These are phyloP conservation scores for Ligustrum vulgare DNA, from an alignment of 257 asterid genomes.

Conservation along the genomic window DNA sequence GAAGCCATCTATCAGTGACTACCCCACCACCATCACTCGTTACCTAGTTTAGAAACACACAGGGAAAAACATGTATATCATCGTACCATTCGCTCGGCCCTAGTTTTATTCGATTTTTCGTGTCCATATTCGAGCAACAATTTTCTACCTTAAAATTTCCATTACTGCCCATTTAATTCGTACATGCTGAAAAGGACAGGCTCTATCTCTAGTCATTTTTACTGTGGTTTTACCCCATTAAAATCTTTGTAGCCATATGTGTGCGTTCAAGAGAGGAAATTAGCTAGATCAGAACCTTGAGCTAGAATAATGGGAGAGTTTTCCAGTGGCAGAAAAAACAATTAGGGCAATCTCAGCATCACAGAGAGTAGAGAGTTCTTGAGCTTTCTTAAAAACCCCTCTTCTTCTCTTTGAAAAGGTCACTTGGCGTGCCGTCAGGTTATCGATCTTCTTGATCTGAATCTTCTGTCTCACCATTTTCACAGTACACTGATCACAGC, in stretches of 20 bases:
- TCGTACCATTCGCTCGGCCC: neutral
- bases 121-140: neutral
- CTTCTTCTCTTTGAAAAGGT: constrained; percentile 49
- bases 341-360: constrained; percentile 33
- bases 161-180: neutral
- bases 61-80: neutral
- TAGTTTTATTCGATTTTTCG: neutral
- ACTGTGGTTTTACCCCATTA: neutral
- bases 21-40: neutral
- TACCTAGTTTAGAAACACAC: neutral
- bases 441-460: constrained; percentile 48
- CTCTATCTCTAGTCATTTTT: neutral
- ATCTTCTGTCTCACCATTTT: constrained; percentile 51
- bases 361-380: constrained; percentile 39
- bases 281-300: constrained; percentile 40
- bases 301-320: constrained; percentile 41
- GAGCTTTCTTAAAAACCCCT: constrained; percentile 56
- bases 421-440: constrained; percentile 48
- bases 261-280: neutral
- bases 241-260: neutral
- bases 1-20: neutral
- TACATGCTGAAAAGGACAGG: neutral
- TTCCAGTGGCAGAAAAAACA: constrained; percentile 51
- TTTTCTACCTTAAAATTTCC: neutral
- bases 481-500: neutral